Base-by-base conservation (phyloP, 805 yeast species). In the Kluyveromyces nonfermentans region DNA sequence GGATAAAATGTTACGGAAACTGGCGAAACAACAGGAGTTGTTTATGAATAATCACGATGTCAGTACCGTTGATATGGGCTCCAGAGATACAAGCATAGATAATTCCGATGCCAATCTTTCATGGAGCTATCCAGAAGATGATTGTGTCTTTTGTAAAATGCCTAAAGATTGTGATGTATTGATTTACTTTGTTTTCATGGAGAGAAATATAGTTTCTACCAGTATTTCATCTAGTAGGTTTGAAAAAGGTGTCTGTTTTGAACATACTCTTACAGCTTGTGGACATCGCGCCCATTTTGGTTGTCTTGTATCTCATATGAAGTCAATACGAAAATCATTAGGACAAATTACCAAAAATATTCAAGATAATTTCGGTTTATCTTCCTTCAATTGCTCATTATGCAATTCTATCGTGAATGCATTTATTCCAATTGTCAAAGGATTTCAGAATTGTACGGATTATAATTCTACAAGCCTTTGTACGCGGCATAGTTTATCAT, bases 241-340 rank as follows among this genome's bases (percentile, higher is more conserved):
- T 55, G 6, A 44, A 4, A 68, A 67, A 32, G 45, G 52, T 35
- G 63, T 65, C 51, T 78, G 71, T 4, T 43, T 34, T 17, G 33
- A 10, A 7, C 53, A 55, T 14, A 54, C 59, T 3, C 33, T 59
- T 17, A 52, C 58, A 39, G 82, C 95, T 41, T 90, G 98, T 67
- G 95, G 96, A 1, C 98, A 90, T 63, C 94, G 95, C 1, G 82
- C 90, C 80, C 98, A 90, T 61, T 78, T 75, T 48, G 70, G 75
- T 15, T 90, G 98, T 58, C 82, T 81, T 54, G 62, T 76, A 42
- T 78, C 78, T 46, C 85, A 78, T 55, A 61, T 82, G 55, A 68
- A 70, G 28, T 73, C 80, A n/a, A 70, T 73, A 35, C 67, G 75
- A 41, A 63, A 71, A 6, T 72, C 81, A 14, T 78, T 75, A 52